Evolutionary conservation across 1,139 yeast species (phyloP), one percentile per base, ranked within the genome.

Genomic region (Zygosaccharomyces sapae): DNA sequence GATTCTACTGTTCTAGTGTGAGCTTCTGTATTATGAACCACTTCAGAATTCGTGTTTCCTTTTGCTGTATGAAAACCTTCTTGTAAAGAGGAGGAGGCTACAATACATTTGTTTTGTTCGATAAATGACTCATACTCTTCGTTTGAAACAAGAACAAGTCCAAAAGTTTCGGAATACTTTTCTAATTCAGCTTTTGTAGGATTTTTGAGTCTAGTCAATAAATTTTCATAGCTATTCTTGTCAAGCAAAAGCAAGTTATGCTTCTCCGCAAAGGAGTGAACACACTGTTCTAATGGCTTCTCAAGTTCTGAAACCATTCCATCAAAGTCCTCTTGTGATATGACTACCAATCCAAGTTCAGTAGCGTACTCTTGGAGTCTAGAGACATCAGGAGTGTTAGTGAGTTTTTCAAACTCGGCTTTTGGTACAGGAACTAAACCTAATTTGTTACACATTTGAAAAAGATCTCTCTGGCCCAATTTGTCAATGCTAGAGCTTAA

Each of bases 1-100:
- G 66, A 57, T 2, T 69, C 62, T 25, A 65, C 65, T 46, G 63
- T 59, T 0, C 70, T 71, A 24, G 66, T 53, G 1, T 69, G 55
- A 33, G 57, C 64, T 3, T 69, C 67, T 37, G 68, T 60, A 13
- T 60, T 63, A 33, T 62, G 46, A 8, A 63, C 58, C 42, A 58
- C 62, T 2, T 59, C 67, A 38, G 55, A 56, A 20, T 54, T 50
- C 3, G 51, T 33, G 37, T 57, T 61, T 44, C 63, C 65, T 44
- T 63, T 61, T 27, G 25, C 25, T 22, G 25, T 22, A 22, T 22
- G 34, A 38, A 18, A 22, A 36, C 7, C 33, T n/a, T 27, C 18
- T 31, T 9, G 9, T 3, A 25, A 16, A 3, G 34, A 31, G 30
- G 49, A 47, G 7, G 57, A 56, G n/a, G 50, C 43, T 7, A 51